phyloP scores from a whole-genome alignment of 2,329 filamentous ascomycete species.

The Curvularia sp. region DNA sequence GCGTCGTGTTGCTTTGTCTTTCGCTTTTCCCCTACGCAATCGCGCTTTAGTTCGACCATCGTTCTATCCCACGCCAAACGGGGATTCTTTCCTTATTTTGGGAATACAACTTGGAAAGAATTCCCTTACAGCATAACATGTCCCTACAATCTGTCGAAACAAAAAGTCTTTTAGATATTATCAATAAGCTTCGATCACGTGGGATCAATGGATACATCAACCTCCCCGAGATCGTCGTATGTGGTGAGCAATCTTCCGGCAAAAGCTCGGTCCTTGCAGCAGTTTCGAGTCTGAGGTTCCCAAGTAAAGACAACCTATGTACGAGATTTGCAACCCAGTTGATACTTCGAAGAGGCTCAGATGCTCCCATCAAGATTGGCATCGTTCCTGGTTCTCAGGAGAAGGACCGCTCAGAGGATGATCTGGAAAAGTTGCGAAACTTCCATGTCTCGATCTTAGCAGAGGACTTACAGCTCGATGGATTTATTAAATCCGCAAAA shows the following conservation, averaged over 20 bases:
- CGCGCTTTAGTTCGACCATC: too few relatives aligned
- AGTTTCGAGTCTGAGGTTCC: constrained; percentile 63
- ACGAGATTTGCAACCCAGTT: constrained; percentile 69
- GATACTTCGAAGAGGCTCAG: constrained; percentile 55
- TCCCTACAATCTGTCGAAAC: neutral
- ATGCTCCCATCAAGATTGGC: constrained; percentile 51
- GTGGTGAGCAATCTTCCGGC: too few relatives aligned
- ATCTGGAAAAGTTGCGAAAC: too few relatives aligned
- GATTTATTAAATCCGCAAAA: constrained; percentile 57
- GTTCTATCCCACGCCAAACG: too few relatives aligned
- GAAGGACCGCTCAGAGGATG: constrained; percentile 5
- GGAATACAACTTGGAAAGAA: too few relatives aligned
- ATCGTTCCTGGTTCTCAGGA: constrained; percentile 39
- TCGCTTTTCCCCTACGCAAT: too few relatives aligned
- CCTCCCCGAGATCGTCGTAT: too few relatives aligned
- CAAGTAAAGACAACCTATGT: constrained; percentile 61
- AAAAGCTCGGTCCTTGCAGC: constrained; percentile 32
- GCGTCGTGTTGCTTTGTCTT: too few relatives aligned
- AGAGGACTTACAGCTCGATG: neutral
- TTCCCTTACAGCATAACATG: too few relatives aligned
- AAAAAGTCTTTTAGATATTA: neutral
- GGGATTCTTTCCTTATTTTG: too few relatives aligned
- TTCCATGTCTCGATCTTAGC: too few relatives aligned
- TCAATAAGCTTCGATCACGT: neutral
- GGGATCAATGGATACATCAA: too few relatives aligned